Conservation (phyloP, 2,329 filamentous ascomycete genomes). For the Pezicula neosporulosa region DNA sequence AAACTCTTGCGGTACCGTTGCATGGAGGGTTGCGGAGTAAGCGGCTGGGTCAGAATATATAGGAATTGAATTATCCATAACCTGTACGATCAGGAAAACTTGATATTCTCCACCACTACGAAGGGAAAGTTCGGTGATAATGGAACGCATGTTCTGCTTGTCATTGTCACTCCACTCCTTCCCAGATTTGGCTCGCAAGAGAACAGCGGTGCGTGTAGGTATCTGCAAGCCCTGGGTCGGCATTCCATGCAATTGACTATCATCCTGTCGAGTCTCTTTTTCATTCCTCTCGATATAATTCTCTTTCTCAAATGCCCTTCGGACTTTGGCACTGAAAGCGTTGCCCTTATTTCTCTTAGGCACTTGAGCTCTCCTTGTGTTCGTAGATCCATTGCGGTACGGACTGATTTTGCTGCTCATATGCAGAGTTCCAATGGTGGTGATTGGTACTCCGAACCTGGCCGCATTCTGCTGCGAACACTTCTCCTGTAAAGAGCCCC, state of each 20-base stretch:
- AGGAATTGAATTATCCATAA: constrained; percentile 58
- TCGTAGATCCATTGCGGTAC: neutral
- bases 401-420: neutral
- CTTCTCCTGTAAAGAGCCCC: constrained; percentile 65
- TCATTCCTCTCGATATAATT: neutral
- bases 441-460: constrained; percentile 25
- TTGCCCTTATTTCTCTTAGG: neutral
- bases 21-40: constrained; percentile 57
- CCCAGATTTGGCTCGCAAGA: constrained; percentile 73
- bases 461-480: constrained; percentile 42
- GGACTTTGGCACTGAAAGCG: constrained; percentile 1
- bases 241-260: neutral
- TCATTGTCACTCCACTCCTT: constrained; percentile 78
- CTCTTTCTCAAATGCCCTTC: neutral
- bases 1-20: constrained; percentile 67
- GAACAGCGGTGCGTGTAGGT: constrained; percentile 63
- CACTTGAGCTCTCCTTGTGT: constrained; percentile 2
- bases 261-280: constrained; percentile 11
- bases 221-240: constrained; percentile 2
- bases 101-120: constrained; percentile 78
- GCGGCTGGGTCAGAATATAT: constrained; percentile 57
- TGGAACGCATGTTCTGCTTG: constrained; percentile 71
- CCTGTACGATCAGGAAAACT: constrained; percentile 75
- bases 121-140: constrained; percentile 74
- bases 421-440: constrained; percentile 6